phyloP scores from a whole-genome alignment of 495 filamentous ascomycete genomes.

The Polyplosphaeria fusca region DNA sequence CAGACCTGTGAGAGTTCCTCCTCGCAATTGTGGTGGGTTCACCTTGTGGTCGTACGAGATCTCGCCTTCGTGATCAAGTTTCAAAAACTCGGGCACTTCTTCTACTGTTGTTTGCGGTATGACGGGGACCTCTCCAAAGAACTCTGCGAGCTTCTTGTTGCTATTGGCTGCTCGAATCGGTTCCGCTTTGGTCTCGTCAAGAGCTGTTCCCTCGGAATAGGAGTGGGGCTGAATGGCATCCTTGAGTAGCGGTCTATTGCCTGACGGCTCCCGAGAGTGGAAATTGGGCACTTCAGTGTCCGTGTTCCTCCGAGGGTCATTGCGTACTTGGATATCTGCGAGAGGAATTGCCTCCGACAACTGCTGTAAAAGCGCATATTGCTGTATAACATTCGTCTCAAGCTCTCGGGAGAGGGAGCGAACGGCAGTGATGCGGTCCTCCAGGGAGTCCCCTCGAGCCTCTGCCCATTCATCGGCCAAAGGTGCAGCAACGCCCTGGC shows the following conservation, averaged over 20 bases:
- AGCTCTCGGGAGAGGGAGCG: constrained; percentile 70
- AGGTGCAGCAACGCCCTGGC: constrained; percentile 83
- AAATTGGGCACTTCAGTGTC: constrained; percentile 21
- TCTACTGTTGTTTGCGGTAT: constrained; percentile 53
- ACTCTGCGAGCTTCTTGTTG: constrained; percentile 77
- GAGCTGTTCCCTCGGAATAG: constrained; percentile 61
- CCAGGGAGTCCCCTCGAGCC: constrained; percentile 83
- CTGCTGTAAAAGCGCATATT: constrained; percentile 81
- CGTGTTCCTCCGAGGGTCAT: constrained; percentile 32
- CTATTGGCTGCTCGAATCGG: constrained; percentile 53
- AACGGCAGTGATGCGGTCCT: constrained; percentile 78
- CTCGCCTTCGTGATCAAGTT: constrained; percentile 85
- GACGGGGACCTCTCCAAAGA: constrained; percentile 82
- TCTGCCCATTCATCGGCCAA: constrained; percentile 95
- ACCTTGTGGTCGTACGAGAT: constrained; percentile 82
- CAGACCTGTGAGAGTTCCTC: constrained; percentile 80
- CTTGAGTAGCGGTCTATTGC: constrained; percentile 33
- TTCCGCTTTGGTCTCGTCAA: constrained; percentile 50
- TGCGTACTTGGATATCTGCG: constrained; percentile 47
- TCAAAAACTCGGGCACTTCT: constrained; percentile 78
- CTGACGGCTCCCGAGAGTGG: constrained; percentile 26
- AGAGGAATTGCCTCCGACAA: constrained; percentile 73
- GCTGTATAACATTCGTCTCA: constrained; percentile 80
- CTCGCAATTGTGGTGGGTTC: constrained; percentile 69
- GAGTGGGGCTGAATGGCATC: constrained; percentile 56